phyloP scores from a whole-genome alignment of 331 rosid genomes.

The Acacia concinna region DNA sequence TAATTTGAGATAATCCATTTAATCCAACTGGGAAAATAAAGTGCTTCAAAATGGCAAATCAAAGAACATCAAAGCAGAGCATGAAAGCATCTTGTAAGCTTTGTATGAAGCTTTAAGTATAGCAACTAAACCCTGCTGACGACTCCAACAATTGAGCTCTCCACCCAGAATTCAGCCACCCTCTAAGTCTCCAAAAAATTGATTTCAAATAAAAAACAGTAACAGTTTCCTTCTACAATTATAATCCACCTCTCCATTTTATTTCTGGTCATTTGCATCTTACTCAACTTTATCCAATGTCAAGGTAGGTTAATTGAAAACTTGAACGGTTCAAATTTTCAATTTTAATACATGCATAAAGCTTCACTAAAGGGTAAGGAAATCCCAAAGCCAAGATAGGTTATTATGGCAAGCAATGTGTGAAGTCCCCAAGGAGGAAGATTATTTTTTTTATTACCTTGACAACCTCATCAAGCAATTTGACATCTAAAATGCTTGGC shows the following conservation, averaged over 20 bases:
- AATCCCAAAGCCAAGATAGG: constrained; percentile 24
- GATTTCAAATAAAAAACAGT: neutral
- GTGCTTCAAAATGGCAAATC: constrained; percentile 11
- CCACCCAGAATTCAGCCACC: neutral
- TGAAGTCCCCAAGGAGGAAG: neutral
- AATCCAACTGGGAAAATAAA: constrained; percentile 7
- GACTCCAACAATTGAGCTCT: constrained; percentile 22
- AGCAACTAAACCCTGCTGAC: constrained; percentile 16
- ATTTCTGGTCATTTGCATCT: neutral
- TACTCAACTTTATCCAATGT: neutral
- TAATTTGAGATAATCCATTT: neutral
- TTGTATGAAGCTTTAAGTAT: neutral
- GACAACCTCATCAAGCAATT: constrained; percentile 89
- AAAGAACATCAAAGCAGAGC: neutral
- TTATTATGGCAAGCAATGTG: neutral
- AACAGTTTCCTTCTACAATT: neutral
- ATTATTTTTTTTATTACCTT: constrained; percentile 54
- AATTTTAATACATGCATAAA: constrained; percentile 4
- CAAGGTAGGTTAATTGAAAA: neutral
- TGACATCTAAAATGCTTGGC: constrained; percentile 80
- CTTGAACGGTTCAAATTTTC: neutral
- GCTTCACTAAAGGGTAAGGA: constrained; percentile 16
- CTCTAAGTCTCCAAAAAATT: neutral
- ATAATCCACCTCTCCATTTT: neutral
- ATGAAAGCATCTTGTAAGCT: neutral